phyloP scores from a whole-genome alignment of 345 rosid species.

The Microthlaspi erraticum region DNA sequence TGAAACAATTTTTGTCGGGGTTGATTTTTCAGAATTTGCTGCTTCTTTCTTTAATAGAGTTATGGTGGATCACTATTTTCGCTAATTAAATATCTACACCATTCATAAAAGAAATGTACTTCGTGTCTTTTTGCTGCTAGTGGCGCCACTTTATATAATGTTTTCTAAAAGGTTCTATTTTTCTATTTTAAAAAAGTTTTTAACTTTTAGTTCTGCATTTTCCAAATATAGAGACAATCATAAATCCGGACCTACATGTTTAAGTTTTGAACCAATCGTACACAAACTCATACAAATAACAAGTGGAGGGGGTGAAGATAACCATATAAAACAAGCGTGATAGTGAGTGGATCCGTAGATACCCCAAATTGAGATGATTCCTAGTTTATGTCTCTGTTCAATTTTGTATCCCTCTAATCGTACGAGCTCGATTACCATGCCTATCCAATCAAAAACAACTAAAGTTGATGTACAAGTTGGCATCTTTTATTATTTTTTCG shows the following conservation, averaged over 20 bases:
- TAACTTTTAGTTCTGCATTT: not conserved
- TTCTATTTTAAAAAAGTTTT: too few species aligned
- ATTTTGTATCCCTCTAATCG: not conserved
- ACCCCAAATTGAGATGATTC: conserved; percentile 14
- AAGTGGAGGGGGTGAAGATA: conserved; percentile 13
- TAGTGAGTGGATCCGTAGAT: conserved; percentile 23
- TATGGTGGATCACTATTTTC: not conserved
- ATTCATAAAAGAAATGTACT: not conserved
- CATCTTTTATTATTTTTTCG: not conserved
- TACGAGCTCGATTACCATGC: conserved; percentile 27
- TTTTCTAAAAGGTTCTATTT: too few species aligned
- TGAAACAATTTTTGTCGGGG: conserved; percentile 4
- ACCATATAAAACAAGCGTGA: conserved; percentile 1
- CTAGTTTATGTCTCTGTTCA: conserved; percentile 10
- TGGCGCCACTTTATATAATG: conserved; percentile 1
- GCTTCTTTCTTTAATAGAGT: too few species aligned
- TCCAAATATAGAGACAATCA: not conserved
- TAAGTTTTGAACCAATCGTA: not conserved
- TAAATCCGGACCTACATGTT: conserved; percentile 2
- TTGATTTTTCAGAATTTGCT: conserved; percentile 9
- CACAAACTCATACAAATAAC: not conserved
- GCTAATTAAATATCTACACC: not conserved
- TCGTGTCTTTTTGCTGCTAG: not conserved
- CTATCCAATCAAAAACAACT: conserved; percentile 21
- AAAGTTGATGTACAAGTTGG: not conserved